Evolutionary conservation across 2,329 filamentous ascomycete species (phyloP).

Genomic region (Phyllosticta ampelicida): DNA sequence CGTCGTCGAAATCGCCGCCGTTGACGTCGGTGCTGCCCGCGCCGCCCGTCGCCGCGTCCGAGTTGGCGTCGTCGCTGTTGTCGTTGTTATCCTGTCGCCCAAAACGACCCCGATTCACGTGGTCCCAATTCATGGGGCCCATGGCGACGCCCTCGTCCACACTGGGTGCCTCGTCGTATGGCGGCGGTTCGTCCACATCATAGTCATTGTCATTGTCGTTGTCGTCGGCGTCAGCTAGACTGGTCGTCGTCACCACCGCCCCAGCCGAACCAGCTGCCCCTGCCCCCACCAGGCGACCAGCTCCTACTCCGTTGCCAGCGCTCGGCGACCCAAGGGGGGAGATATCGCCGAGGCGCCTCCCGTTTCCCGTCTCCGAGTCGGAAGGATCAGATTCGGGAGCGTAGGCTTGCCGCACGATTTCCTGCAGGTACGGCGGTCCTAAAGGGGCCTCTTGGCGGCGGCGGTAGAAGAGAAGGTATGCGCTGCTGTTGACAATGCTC

Average conservation of each 20-base stretch:
- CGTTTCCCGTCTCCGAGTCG: constrained; percentile 57
- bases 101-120: not conserved
- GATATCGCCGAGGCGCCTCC: constrained; percentile 74
- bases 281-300: constrained; percentile 46
- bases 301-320: constrained; percentile 38
- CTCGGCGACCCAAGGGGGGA: constrained; percentile 81
- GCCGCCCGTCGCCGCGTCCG: constrained; percentile 5
- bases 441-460: constrained; percentile 66
- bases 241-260: constrained; percentile 1
- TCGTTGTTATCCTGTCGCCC: not conserved
- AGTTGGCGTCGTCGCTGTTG: not conserved
- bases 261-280: constrained; percentile 18
- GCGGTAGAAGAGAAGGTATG: constrained; percentile 93
- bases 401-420: constrained; percentile 56
- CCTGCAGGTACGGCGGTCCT: constrained; percentile 64
- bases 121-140: not conserved
- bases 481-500: constrained; percentile 60
- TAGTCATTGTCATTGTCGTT: not conserved
- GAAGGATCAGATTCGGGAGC: constrained; percentile 37
- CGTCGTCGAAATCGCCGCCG: not conserved
- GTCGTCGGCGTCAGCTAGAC: not conserved
- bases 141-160: constrained; percentile 1
- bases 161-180: not conserved
- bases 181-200: not conserved
- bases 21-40: not conserved